Percentiles rank a stretch among this genome's conserved stretches.
phyloP scores from a whole-genome alignment of 2,329 filamentous ascomycete genomes.

The Aspergillus novofumigatus region DNA sequence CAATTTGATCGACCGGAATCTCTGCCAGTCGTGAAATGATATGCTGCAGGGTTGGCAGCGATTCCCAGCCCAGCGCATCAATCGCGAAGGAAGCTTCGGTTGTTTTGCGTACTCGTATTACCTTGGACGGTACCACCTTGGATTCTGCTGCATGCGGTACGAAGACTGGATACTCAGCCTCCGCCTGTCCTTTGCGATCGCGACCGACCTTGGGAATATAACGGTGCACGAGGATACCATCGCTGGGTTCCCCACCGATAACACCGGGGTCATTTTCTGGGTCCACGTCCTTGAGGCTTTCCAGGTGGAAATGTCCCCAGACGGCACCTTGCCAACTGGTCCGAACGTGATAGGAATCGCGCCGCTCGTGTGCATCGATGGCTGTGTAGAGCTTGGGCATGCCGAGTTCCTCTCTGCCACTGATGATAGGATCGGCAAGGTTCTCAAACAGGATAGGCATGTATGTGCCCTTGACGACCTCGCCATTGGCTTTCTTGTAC shows the following conservation, averaged over 20 bases:
- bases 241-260: slow-evolving; percentile 31
- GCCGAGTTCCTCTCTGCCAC: slow-evolving; percentile 58
- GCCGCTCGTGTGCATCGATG: slow-evolving; percentile 42
- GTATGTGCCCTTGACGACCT: slow-evolving; percentile 49
- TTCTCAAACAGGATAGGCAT: slow-evolving; percentile 57
- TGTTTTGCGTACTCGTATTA: slow-evolving; percentile 23
- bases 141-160: slow-evolving; percentile 30
- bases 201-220: slow-evolving; percentile 56
- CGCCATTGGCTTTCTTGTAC: slow-evolving; percentile 50
- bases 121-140: slow-evolving; percentile 24
- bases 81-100: slow-evolving; percentile 46
- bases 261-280: slow-evolving; percentile 16
- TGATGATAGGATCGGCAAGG: slow-evolving; percentile 57
- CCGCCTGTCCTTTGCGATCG: slow-evolving; percentile 46
- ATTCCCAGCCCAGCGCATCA: slow-evolving; percentile 49
- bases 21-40: slow-evolving; percentile 50
- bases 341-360: slow-evolving; percentile 35
- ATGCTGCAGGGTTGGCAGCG: slow-evolving; percentile 59
- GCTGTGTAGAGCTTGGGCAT: slow-evolving; percentile 58
- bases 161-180: slow-evolving; percentile 52
- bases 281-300: slow-evolving; percentile 30
- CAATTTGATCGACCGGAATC: slow-evolving; percentile 54
- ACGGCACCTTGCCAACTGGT: slow-evolving; percentile 43
- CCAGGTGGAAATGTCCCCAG: slow-evolving; percentile 37
- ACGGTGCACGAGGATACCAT: slow-evolving; percentile 52